Percentiles rank a stretch among this genome's conserved stretches.
Conservation (phyloP, 192 early-diverging fungal genomes). For the Coemansia sp. region DNA sequence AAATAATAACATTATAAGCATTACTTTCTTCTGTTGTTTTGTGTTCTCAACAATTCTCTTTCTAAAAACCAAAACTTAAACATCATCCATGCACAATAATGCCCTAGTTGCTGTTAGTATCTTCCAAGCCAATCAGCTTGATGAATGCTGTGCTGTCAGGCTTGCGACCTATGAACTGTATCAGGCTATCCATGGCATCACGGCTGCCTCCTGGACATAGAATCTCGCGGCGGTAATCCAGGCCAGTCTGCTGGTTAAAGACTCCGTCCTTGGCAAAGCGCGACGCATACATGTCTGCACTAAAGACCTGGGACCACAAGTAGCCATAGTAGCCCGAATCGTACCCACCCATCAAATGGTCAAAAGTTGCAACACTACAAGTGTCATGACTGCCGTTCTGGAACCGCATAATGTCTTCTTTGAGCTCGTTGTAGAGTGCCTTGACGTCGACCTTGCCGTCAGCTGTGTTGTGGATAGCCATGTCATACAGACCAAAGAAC, state of each 20-base stretch:
- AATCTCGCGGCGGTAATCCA: slow-evolving; percentile 72
- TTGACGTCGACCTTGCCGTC: slow-evolving; percentile 48
- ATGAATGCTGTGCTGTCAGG: slow-evolving; percentile 80
- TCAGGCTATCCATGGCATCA: slow-evolving; percentile 62
- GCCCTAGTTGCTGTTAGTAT: neutral
- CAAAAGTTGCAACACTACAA: slow-evolving; percentile 62
- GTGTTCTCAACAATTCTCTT: too few species aligned
- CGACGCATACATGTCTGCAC: slow-evolving; percentile 77
- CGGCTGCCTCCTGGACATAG: slow-evolving; percentile 66
- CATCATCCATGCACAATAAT: neutral
- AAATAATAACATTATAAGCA: too few species aligned
- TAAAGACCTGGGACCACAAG: slow-evolving; percentile 77
- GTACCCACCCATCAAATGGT: slow-evolving; percentile 76
- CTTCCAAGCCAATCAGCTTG: slow-evolving; percentile 60
- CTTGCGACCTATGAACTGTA: slow-evolving; percentile 77
- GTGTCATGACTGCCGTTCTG: slow-evolving; percentile 64
- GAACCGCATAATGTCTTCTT: slow-evolving; percentile 36
- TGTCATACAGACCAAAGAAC: slow-evolving; percentile 76
- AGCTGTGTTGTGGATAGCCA: slow-evolving; percentile 66
- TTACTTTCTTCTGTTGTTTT: too few species aligned
- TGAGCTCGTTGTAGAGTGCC: slow-evolving; percentile 47
- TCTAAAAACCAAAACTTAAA: too few species aligned
- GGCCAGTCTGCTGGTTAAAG: slow-evolving; percentile 57
- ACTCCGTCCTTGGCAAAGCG: slow-evolving; percentile 64
- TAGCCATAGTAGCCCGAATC: slow-evolving; percentile 79